A percentile compares a stretch with the other conserved stretches of the same genome.
Evolutionary conservation across 768 basidiomycete species (phyloP).

Genomic region (Collybiopsis luxurians): DNA sequence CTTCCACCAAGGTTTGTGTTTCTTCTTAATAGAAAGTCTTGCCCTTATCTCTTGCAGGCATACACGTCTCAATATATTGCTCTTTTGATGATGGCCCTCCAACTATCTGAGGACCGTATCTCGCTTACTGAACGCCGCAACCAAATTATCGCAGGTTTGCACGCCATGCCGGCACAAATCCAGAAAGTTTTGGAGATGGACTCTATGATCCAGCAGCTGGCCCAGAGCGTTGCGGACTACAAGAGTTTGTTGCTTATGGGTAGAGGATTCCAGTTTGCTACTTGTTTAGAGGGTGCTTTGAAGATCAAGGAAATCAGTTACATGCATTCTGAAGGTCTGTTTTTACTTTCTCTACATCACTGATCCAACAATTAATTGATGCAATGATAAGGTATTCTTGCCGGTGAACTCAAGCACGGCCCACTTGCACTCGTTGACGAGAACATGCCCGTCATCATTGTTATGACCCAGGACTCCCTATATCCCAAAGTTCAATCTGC

Average conservation of each 20-base stretch:
- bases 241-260: slow-evolving; percentile 96
- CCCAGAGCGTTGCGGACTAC: slow-evolving; percentile 75
- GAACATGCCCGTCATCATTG: slow-evolving; percentile 97
- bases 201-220: slow-evolving; percentile 72
- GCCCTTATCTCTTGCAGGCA: slow-evolving; percentile 52
- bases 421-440: slow-evolving; percentile 97
- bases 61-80: slow-evolving; percentile 99
- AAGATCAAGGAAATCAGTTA: slow-evolving; percentile 99
- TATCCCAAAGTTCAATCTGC: slow-evolving; percentile 99
- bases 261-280: slow-evolving; percentile 97
- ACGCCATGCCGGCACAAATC: slow-evolving; percentile 87
- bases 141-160: slow-evolving; percentile 91
- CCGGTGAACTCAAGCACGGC: slow-evolving; percentile 98
- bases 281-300: slow-evolving; percentile 95
- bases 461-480: slow-evolving; percentile 98
- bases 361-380: background rate
- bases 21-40: background rate
- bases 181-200: slow-evolving; percentile 84
- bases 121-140: slow-evolving; percentile 87
- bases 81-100: slow-evolving; percentile 96
- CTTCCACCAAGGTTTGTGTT: slow-evolving; percentile 82
- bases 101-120: slow-evolving; percentile 95
- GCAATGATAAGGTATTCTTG: slow-evolving; percentile 72
- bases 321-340: slow-evolving; percentile 74
- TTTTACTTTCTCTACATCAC: background rate